Evolutionary conservation across 768 basidiomycete species (phyloP), one percentile per base, ranked within the genome.

Genomic region (Pleurotus cornucopiae): DNA sequence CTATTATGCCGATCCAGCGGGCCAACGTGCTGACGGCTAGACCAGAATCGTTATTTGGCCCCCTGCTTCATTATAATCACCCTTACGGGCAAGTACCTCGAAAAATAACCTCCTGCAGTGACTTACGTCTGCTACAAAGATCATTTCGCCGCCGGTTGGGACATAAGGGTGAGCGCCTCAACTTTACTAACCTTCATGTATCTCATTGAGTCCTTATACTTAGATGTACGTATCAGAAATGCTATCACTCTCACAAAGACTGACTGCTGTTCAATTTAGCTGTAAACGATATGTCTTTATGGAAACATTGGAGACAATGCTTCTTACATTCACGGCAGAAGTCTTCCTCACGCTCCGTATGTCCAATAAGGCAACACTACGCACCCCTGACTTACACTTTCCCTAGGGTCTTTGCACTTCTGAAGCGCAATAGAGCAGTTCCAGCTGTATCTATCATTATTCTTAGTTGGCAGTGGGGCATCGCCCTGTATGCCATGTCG

Each of bases 201-300:
- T 30, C 26, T 30, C 5, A 30, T 6, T 9, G 6, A 20, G 20
- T 20, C 20, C 20, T 6, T 30, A 6, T 30, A 30, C 6, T 6
- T 30, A 30, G 26, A 30, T 30, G 26, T 30, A 6, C 9, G 26
- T 30, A 6, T 30, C 6, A 2, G 9, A 30, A 30, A 9, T 30
- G 6, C 26, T 9, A 6, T 6, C 26, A 6, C 6, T 30, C 6
- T 9, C 9, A 30, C 26, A 6, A 30, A 6, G 6, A 30, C 41
- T 43, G 12, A 43, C 41, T 20, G 6, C 13, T 20, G 7, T 20
- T 20, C 2, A 5, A 14, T n/a, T n/a, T 41, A 59, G 54, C 37
- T 59, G 58, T 25, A 43, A 39, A 20, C 58, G 49, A n/a, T 59
- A 49, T 39, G 55, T 37, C 5, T 56, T 56, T 26, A 55, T 59